A percentile compares a stretch with the other conserved stretches of the same genome.
These are phyloP conservation scores for Papiliotrema flavescens DNA, from an alignment of 1,284 basidiomycete genomes.

Conservation along the genomic window DNA sequence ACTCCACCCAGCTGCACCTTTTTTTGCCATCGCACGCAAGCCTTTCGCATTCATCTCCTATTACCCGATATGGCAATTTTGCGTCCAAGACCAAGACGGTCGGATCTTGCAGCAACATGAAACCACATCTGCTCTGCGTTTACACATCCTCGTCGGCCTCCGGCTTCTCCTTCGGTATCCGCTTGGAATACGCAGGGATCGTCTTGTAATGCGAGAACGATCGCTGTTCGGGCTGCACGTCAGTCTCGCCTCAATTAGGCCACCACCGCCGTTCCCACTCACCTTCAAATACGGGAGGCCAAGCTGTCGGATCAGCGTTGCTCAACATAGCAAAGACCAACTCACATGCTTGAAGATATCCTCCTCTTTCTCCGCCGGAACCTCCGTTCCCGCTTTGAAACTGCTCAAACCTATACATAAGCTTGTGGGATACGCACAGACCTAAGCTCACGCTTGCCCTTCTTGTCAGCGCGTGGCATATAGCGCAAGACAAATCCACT, in stretches of 20 bases:
- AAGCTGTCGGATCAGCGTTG: constrained; percentile 13
- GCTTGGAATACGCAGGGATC: neutral
- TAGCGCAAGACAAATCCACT: neutral
- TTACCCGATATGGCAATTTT: neutral
- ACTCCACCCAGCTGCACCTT: too few species aligned
- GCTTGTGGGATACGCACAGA: neutral
- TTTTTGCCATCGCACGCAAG: too few species aligned
- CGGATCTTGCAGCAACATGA: too few species aligned
- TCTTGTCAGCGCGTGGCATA: neutral
- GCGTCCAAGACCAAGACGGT: neutral
- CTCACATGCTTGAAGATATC: constrained; percentile 37
- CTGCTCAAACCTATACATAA: constrained; percentile 14
- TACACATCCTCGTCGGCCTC: too few species aligned
- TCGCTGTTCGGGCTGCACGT: constrained; percentile 20
- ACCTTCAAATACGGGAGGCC: constrained; percentile 31
- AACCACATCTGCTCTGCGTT: too few species aligned
- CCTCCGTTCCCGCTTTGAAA: constrained; percentile 22
- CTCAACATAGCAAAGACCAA: neutral
- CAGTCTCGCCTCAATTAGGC: neutral
- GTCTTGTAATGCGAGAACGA: constrained; percentile 12
- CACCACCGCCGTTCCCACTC: constrained; percentile 1
- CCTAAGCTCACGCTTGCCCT: neutral
- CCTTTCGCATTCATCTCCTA: neutral
- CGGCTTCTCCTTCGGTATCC: neutral
- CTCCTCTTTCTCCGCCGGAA: constrained; percentile 26